Conservation (phyloP, 2,329 filamentous ascomycete genomes). For the Talaromyces sp. region DNA sequence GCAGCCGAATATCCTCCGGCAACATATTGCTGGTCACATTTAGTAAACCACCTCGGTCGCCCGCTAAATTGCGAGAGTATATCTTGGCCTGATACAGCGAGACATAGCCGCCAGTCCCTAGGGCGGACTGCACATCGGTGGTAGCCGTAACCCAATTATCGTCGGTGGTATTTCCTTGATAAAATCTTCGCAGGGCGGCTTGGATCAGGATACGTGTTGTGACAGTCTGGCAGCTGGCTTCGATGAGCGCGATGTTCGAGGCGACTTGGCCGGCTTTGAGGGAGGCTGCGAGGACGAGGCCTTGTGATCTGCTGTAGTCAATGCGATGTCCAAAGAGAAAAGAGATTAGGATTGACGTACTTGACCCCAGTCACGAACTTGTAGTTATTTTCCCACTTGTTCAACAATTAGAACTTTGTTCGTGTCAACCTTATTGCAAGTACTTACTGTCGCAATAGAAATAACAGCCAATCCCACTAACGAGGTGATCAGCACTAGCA, state of each 20-base stretch:
- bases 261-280: conserved; percentile 79
- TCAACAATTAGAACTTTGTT: background rate
- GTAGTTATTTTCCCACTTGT: conserved; percentile 57
- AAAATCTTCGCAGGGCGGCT: conserved; percentile 47
- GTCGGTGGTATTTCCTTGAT: conserved; percentile 47
- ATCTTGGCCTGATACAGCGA: conserved; percentile 63
- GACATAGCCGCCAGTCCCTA: conserved; percentile 54
- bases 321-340: background rate
- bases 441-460: conserved; percentile 57
- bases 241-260: conserved; percentile 71
- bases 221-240: conserved; percentile 68
- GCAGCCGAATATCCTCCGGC: conserved; percentile 47
- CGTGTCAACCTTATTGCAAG: background rate
- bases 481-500: conserved; percentile 70
- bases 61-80: conserved; percentile 63
- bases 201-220: conserved; percentile 58
- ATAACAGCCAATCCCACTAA: conserved; percentile 71
- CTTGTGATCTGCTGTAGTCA: conserved; percentile 43
- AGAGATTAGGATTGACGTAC: conserved; percentile 22
- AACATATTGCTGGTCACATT: conserved; percentile 55
- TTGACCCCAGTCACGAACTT: conserved; percentile 55
- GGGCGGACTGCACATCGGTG: conserved; percentile 65
- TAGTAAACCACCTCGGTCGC: conserved; percentile 53
- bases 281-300: conserved; percentile 72
- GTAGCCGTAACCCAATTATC: conserved; percentile 58